Evolutionary conservation across 495 filamentous ascomycete species (phyloP), one percentile per base, ranked within the genome.

Genomic region (Achaetomiella virescens): DNA sequence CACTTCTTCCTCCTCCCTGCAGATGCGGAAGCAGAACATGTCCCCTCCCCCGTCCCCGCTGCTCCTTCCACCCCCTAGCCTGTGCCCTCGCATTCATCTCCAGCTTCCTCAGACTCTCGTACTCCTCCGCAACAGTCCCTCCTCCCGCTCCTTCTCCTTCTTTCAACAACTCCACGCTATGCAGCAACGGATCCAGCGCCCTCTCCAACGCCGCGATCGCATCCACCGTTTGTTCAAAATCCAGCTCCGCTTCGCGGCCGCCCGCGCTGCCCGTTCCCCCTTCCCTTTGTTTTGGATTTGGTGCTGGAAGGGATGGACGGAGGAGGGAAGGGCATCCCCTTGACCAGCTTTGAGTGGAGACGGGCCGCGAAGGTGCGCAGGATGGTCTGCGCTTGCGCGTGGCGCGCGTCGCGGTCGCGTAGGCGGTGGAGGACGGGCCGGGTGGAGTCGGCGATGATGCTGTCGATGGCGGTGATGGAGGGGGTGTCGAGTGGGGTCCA

Each of bases 321-420:
- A 0, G 71, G 73, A 1, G 75, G 75, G 47, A 78, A 78, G 1
- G 75, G 74, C 44, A 77, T 63, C 20, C 74, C 74, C 31, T 64
- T 61, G 17, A 52, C 51, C 0, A 75, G 62, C 55, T 75, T 75
- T 14, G 52, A 53, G 42, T 65, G 66, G 12, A 77, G 54, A 0
- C 73, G 63, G 14, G 64, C 60, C 27, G 70, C 42, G 7, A 73
- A 71, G 7, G 62, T 58, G 35, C 56, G 55, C 0, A 77, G 65
- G 17, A 70, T 71, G 3, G 64, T 47, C 0, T 68, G 58, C 0
- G 74, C 71, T 24, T 77, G 69, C 1, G 66, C 58, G 51, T 71
- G 69, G 0, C 67, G 65, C 27, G 65, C 52, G 33, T 69, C 61
- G 47, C 67, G 72, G 54, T 58, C 64, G 29, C 61, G 62, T 2